Conservation (phyloP, 768 basidiomycete species). For the Tricholoma terreum region DNA sequence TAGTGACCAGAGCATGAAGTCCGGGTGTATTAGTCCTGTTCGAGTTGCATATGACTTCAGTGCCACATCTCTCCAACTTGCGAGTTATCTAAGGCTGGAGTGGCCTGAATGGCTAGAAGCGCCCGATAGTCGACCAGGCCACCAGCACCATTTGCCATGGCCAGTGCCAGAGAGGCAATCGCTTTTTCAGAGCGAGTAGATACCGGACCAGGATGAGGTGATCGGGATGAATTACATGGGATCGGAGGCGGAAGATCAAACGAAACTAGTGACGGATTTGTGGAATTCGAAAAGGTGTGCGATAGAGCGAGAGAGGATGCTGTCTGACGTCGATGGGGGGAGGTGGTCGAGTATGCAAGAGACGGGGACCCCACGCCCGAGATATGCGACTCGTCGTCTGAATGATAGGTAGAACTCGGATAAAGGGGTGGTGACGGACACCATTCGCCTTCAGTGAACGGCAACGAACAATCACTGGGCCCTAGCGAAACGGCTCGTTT, state of each 20-base stretch:
- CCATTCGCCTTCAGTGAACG: slow-evolving; percentile 17
- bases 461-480: not conserved
- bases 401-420: slow-evolving; percentile 25
- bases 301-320: slow-evolving; percentile 33
- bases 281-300: slow-evolving; percentile 33
- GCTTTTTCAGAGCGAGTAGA: slow-evolving; percentile 56
- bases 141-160: slow-evolving; percentile 63
- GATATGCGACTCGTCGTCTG: slow-evolving; percentile 31
- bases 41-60: not conserved
- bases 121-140: slow-evolving; percentile 56
- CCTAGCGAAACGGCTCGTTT: slow-evolving; percentile 46
- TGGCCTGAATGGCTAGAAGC: slow-evolving; percentile 36
- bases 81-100: slow-evolving; percentile 33
- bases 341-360: not conserved
- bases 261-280: slow-evolving; percentile 39
- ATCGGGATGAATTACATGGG: slow-evolving; percentile 4
- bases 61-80: slow-evolving; percentile 60
- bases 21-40: not conserved
- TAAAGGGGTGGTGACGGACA: slow-evolving; percentile 29
- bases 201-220: slow-evolving; percentile 16
- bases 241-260: slow-evolving; percentile 27
- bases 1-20: not conserved
- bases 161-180: slow-evolving; percentile 54
- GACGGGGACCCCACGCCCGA: slow-evolving; percentile 7
- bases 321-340: slow-evolving; percentile 11